Evolutionary conservation across 352 stramenopile genomes (phyloP), one percentile per base, ranked within the genome.

Genomic region (Pythium inflatum): DNA sequence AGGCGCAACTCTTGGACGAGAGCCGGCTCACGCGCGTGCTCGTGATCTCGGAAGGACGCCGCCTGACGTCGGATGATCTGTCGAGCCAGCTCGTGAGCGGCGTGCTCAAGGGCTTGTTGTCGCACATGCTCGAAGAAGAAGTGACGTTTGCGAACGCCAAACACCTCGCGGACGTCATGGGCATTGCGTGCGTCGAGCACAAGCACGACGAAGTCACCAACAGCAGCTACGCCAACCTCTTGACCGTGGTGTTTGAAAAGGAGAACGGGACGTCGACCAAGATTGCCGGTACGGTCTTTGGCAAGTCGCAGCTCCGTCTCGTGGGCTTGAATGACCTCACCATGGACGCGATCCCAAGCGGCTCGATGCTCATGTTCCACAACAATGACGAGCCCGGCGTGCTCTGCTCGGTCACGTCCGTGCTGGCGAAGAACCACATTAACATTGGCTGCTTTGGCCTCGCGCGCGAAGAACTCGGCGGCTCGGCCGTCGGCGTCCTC

Each of bases 371-470:
- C 55, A 79, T 98, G 65, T 97, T 98, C 60, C 88, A 97, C 68
- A 99, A 98, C 82, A 91, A 91, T 8, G 98, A 99, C 76, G 72
- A 94, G 68, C 94, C 97, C 6, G 97, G 96, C 49, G 93, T 98
- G 66, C 79, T 99, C 55, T 89, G 97, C 63, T 83, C 92, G 53
- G 97, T 99, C 61, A 98, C 94, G 22, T 91, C 92, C n/a, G 89
- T 93, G 34, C 86, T 99, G 66, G 94, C 92, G 8, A 82, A 89
- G 34, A 81, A 95, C 70, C 66, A 91, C 62, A 92, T 99, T 64
- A 99, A 99, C 73, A 99, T 99, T 78, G 92, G 91, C 27, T 91
- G 87, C 74, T 98, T 98, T 66, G 88, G 89, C 0, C 80, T 98
- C 33, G 92, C 92, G 8, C 87, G 92, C 40, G 78, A 95, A 55